Evolutionary conservation across 2,329 filamentous ascomycete species (phyloP), one percentile per base, ranked within the genome.

Genomic region (Pyrenophora seminiperda): DNA sequence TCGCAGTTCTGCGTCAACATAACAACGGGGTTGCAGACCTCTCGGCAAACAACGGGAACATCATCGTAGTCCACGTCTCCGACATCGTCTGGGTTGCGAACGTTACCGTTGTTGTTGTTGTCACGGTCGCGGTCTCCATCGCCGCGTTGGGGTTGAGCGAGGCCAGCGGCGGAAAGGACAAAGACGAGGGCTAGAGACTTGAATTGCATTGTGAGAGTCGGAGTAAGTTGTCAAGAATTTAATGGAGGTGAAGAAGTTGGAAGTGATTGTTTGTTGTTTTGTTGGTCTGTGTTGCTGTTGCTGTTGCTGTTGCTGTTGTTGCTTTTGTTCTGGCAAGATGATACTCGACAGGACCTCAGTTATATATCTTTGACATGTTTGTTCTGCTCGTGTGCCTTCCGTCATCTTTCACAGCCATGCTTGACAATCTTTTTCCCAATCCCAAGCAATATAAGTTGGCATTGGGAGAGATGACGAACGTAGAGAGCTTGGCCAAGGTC

Each of bases 181-280:
- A 43, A 43, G n/a, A 30, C 31, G 13, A 43, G 6, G 9, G 41
- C 41, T 30, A 43, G 18, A 19, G 33, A 34, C 18, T 43, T 30
- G 41, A 43, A 43, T 15, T 30, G 41, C 41, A 43, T 43, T 7
- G 13, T 36, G 20, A 36, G 19, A 43, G 41, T 43, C 7, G 19
- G 22, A 27, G 7, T 27, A 24, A 24, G 10, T 9, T 27, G 4
- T 27, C 24, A 27, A 27, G 9, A 10, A 27, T 27, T 27, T 9
- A 27, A 7, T 27, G 24, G 9, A 27, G 24, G 13, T 7, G 24
- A 11, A 22, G 20, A 7, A 4, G 20, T 27, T 27, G 24, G 24
- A 11, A 27, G 7, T 22, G 40, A 22, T 11, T 33, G 9, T 15
- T 30, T 30, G 15, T 7, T 22, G 29, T 31, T 31, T 34, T 29